Evolutionary conservation across 768 basidiomycete genomes (phyloP), one percentile per base, ranked within the genome.

Genomic region (Tricholoma saponaceum): DNA sequence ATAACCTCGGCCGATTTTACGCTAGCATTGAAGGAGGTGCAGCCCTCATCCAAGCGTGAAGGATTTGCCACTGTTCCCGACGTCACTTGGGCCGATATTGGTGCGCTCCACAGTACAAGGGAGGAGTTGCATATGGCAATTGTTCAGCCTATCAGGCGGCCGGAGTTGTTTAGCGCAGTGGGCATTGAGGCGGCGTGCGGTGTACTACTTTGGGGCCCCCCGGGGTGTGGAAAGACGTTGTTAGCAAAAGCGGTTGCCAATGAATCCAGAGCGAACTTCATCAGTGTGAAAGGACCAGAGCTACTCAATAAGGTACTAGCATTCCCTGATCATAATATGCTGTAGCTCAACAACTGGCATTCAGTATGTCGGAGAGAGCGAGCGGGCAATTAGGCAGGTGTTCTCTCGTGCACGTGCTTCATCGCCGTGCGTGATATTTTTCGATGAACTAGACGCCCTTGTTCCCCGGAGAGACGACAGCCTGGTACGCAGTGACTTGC

Each of bases 231-330:
- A 4, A 99, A 98, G 75, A 99, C 97, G 0, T 68, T 99, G 26
- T 76, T 99, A n/a, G 97, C 97, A 0, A 98, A 98, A 69, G 97
- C 96, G 0, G 96, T 98, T 4, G 97, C 97, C 8, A 98, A 95
- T 69, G 97, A 98, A 74, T 91, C 88, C 54, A 78, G 84, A 61
- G 97, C 97, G 12, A 98, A 95, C 72, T 98, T 99, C 66, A 98
- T 99, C 67, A 95, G 93, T 66, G 91, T 98, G 52, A 98, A 98
- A 67, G 97, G 97, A 0, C 97, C 97, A 0, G 97, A 99, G 67
- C 68, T 98, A 54, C 75, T 99, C 58, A 99, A 99, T 76, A 99
- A 99, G 83, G 95, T 91, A 57, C 5, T 81, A 13, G 16, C 41
- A 9, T 58, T 44, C 30, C n/a, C 13, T 13, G 18, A 35, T 25